Evolutionary conservation across 2,329 filamentous ascomycete species (phyloP).

Genomic region (Xylaria sp.): DNA sequence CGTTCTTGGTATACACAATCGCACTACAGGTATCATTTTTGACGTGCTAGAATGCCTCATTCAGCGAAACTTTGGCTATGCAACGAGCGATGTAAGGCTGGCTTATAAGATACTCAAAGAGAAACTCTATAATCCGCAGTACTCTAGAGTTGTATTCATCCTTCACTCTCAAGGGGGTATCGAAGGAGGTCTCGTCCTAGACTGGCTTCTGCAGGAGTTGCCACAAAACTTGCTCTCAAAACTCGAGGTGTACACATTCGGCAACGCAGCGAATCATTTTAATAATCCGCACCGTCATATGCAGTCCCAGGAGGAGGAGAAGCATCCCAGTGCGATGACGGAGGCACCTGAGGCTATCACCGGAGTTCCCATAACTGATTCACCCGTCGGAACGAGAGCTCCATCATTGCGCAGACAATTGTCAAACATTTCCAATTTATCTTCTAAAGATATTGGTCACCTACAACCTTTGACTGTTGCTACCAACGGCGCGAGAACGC

Average conservation of each 20-base stretch:
- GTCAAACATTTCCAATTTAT: slow-evolving; percentile 34
- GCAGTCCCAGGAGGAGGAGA: slow-evolving; percentile 55
- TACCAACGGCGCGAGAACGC: slow-evolving; percentile 32
- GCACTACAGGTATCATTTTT: slow-evolving; percentile 77
- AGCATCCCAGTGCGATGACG: slow-evolving; percentile 48
- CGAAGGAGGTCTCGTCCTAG: slow-evolving; percentile 75
- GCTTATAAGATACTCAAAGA: slow-evolving; percentile 72
- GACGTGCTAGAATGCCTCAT: slow-evolving; percentile 81
- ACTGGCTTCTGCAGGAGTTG: slow-evolving; percentile 80
- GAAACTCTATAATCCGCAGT: slow-evolving; percentile 68
- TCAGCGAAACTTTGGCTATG: slow-evolving; percentile 78
- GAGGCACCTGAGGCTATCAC: slow-evolving; percentile 47
- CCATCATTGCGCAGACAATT: slow-evolving; percentile 29
- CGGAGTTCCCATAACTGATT: slow-evolving; percentile 42
- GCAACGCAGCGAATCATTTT: slow-evolving; percentile 82
- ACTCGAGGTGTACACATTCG: slow-evolving; percentile 82
- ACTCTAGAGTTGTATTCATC: slow-evolving; percentile 77
- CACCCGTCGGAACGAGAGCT: slow-evolving; percentile 44
- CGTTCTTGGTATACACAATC: slow-evolving; percentile 79
- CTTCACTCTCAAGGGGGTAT: slow-evolving; percentile 83
- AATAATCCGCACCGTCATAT: slow-evolving; percentile 74
- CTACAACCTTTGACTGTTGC: slow-evolving; percentile 52
- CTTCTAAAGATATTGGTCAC: slow-evolving; percentile 25
- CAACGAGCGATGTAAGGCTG: slow-evolving; percentile 72
- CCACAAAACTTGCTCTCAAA: slow-evolving; percentile 72